These are phyloP conservation scores for Lachnellula subtilissima DNA, from an alignment of 2,329 filamentous ascomycete species.

Conservation along the genomic window DNA sequence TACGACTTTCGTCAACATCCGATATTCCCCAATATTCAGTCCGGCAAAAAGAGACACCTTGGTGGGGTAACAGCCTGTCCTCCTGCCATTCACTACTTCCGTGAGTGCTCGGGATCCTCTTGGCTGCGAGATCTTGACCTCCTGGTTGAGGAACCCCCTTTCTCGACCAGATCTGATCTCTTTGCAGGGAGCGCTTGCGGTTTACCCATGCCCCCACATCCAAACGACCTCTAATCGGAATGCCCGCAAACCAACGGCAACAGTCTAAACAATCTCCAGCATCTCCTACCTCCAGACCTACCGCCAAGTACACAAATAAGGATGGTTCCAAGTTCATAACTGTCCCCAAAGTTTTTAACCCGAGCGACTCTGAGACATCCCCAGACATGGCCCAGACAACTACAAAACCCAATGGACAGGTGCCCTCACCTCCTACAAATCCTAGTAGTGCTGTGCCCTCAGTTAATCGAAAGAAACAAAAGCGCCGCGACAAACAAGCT, in stretches of 20 bases:
- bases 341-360: constrained; percentile 50
- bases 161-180: constrained; percentile 15
- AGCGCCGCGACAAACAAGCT: constrained; percentile 72
- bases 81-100: constrained; percentile 14
- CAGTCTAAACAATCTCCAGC: constrained; percentile 45
- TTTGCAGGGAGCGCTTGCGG: constrained; percentile 21
- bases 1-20: not conserved
- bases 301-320: constrained; percentile 62
- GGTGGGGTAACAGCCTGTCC: constrained; percentile 26
- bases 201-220: constrained; percentile 14
- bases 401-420: constrained; percentile 29
- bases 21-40: not conserved
- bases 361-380: constrained; percentile 49
- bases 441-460: constrained; percentile 37
- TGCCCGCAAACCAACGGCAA: constrained; percentile 51
- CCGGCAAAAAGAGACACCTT: constrained; percentile 24
- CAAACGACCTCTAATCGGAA: constrained; percentile 29
- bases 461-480: constrained; percentile 93
- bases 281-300: constrained; percentile 48
- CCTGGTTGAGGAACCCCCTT: not conserved
- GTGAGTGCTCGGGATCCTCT: constrained; percentile 17
- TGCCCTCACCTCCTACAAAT: constrained; percentile 23
- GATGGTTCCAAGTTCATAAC: constrained; percentile 67
- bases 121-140: constrained; percentile 4
- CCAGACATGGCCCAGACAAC: constrained; percentile 36